A percentile compares a stretch with the other conserved stretches of the same genome.
Evolutionary conservation across 352 stramenopile genomes (phyloP).

Genomic region (Phytophthora tentaculata): DNA sequence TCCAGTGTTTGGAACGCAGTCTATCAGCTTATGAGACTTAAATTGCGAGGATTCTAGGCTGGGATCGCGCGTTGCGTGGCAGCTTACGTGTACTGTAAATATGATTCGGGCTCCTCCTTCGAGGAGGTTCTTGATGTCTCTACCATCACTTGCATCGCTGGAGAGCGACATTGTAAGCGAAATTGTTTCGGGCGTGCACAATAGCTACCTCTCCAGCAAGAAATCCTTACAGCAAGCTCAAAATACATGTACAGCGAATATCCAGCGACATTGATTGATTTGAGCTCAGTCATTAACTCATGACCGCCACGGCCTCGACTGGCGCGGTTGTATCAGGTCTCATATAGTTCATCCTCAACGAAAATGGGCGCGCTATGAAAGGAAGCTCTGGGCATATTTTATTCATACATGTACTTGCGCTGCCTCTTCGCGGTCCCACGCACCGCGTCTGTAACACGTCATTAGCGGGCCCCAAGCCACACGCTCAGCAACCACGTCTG

Average conservation of each 20-base stretch:
- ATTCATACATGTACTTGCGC: not conserved
- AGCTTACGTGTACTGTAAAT: too few species aligned
- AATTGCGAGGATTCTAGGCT: too few species aligned
- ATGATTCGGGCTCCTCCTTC: too few species aligned
- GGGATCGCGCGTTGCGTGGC: too few species aligned
- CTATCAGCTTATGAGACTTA: too few species aligned
- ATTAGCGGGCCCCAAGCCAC: conserved; percentile 13
- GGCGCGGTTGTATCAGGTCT: conserved; percentile 25
- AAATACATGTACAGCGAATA: not conserved
- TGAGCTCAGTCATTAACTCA: too few species aligned
- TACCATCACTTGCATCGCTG: not conserved
- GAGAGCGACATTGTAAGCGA: not conserved
- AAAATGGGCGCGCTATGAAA: not conserved
- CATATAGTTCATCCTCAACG: conserved; percentile 30
- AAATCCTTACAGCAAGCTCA: not conserved
- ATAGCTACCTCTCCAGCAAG: not conserved
- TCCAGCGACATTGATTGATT: conserved; percentile 2
- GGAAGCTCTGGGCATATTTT: too few species aligned
- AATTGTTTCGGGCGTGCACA: not conserved
- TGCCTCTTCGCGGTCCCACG: not conserved
- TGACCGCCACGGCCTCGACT: not conserved
- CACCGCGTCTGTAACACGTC: conserved; percentile 32
- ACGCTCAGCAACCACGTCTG: not conserved
- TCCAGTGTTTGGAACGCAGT: too few species aligned
- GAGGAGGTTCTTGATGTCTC: not conserved